Conservation (phyloP, 108 stramenopile genomes). For the Aurantiochytrium sp. region DNA sequence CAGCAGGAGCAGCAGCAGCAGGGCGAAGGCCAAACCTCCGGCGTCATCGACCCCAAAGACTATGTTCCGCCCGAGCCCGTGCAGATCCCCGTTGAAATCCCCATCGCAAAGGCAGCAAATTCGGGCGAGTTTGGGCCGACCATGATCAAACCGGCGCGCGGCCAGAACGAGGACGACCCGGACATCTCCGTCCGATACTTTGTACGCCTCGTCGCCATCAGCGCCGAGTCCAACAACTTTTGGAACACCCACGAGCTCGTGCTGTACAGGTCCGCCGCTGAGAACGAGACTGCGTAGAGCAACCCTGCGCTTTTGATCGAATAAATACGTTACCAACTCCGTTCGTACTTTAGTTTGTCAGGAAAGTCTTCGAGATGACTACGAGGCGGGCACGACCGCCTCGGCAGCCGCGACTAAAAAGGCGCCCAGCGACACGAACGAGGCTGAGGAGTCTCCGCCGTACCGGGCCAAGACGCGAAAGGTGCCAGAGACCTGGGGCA, state of each 20-base stretch:
- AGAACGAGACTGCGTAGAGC: background rate
- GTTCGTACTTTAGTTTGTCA: too few species aligned
- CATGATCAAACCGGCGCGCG: conserved; percentile 16
- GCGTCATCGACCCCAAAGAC: background rate
- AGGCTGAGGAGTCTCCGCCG: background rate
- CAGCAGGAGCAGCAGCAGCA: background rate
- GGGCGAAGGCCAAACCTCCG: background rate
- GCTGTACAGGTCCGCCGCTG: background rate
- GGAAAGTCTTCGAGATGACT: too few species aligned
- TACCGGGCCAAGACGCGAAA: background rate
- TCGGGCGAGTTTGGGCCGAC: background rate
- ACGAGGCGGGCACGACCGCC: background rate
- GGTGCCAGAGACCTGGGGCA: background rate
- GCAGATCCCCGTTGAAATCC: background rate
- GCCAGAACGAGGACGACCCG: background rate
- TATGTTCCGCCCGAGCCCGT: background rate
- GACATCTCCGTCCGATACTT: background rate
- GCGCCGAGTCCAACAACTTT: background rate
- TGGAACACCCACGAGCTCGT: conserved; percentile 28
- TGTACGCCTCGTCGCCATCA: background rate
- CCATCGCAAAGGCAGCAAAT: conserved; percentile 1
- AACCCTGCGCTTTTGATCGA: too few species aligned
- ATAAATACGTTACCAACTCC: too few species aligned
- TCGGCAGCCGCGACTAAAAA: background rate
- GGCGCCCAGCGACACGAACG: background rate